Evolutionary conservation across 2,329 filamentous ascomycete genomes (phyloP), one percentile per base, ranked within the genome.

Genomic region (Bimuria novae-zelandiae): DNA sequence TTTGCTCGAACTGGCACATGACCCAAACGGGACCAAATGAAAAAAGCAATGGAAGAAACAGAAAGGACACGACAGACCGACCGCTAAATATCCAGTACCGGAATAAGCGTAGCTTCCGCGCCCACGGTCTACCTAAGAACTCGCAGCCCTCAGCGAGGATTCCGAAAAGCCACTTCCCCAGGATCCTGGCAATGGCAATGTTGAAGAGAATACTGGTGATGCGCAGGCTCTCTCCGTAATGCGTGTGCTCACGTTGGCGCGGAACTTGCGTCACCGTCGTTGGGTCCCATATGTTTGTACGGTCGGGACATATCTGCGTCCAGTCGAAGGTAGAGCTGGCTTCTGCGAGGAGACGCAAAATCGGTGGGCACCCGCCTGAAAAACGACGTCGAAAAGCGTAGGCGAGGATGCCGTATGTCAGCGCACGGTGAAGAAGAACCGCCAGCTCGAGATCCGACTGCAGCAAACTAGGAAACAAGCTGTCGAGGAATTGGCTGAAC

Each of bases 241-340:
- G 12, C 25, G 27, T 30, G n/a, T 30, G 25, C 1, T 43, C n/a
- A 16, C 40, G 40, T 17, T 30, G 14, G 2, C 40, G 23, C 8
- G 40, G 25, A 16, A 16, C 19, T 4, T 27, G 40, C 11, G 40
- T 30, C 3, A 43, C 22, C 1, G 25, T 43, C 3, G 27, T 43
- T 16, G 40, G 21, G 16, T 43, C 40, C 40, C 40, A 43, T 10
- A 43, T 43, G 17, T 30, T 19, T 17, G 40, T 30, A 7, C 25
- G 40, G 23, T 43, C 40, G 4, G 40, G 40, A 17, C 40, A 43
- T 19, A 43, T 30, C 12, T 30, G 25, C 6, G 40, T 43, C 40
- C 40, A 43, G 17, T 43, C 40, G 40, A 43, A 43, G 25, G 40
- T 43, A 10, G 25, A 12, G 25, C 23, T 43, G n/a, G 40, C 40